Evolutionary conservation across 2,329 filamentous ascomycete genomes (phyloP), one percentile per base, ranked within the genome.

Genomic region (Mycosphaerelloides madeirae): DNA sequence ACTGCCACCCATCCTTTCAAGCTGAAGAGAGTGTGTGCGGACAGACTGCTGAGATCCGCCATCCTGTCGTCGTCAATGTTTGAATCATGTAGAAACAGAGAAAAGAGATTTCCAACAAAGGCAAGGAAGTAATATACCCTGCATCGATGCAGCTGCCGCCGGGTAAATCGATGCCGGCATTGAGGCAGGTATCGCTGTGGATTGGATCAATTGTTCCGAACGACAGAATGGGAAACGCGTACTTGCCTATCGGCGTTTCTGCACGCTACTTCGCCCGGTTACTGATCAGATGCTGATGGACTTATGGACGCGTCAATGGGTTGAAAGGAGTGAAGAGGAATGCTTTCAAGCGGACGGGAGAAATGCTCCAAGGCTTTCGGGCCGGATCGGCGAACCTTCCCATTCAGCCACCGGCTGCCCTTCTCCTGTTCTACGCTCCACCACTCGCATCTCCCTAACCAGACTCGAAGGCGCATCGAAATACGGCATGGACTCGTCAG

Each of bases 1-100:
- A 74, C 63, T 31, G 69, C 65, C 41, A 66, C 58, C 56, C 64
- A 66, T 43, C 58, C 61, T 52, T 63, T 65, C 50, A 68, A 60
- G 43, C 65, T 63, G 58, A 70, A 69, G 36, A 69, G 63, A 8
- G 48, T 49, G 25, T 44, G 33, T 16, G 56, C 54, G 22, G 44
- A 50, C 28, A 61, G 53, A 15, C 52, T 46, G 13, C 41, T 49
- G 42, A 62, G 50, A 37, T 53, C 52, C 15, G 50, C 49, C 56
- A 60, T 61, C 22, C 36, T 57, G 31, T 19, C 29, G 35, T n/a
- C 39, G 33, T 8, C 29, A 15, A 18, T 9, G 31, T 44, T 15
- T n/a, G 29, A 18, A 31, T 9, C 6, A 31, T 31, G 22, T 6
- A 31, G 31, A 12, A 12, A 3, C 34, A 20, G 15, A 6, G 32